Base-by-base conservation (phyloP, 768 basidiomycete species). In the Lactarius tabidus region DNA sequence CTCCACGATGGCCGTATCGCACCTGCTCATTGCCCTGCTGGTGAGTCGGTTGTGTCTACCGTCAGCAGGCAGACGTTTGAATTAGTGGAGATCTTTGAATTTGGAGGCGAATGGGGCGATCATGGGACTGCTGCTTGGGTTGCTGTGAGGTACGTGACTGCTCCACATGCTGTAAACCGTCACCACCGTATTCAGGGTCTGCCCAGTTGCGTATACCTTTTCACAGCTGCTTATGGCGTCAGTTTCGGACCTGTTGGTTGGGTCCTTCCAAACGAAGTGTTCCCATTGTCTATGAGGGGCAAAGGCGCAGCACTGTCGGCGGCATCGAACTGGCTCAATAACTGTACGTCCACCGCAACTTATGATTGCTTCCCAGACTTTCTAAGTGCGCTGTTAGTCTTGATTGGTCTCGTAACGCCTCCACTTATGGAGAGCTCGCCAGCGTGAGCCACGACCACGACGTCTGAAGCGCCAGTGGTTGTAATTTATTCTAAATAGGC, bases 251-350 rank as follows among this genome's bases (percentile, higher is more conserved):
- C 92, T 0, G 82, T 93, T 66, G 87, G 86, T 3, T 94, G 92
- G 92, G 85, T 93, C 1, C 82, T 94, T 9, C 89, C 92, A 0
- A 86, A 84, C 67, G 92, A 95, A 75, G 85, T 95, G 2, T 93
- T 93, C 71, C 85, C 93, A 1, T 77, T 90, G 0, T 88, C 89
- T 2, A 81, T 90, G 76, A 80, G 92, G 67, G 88, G 89, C 69
- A 87, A 87, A 72, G 93, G 93, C 56, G 92, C 94, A 6, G 85
- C 91, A 28, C 71, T 95, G 26, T 86, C 90, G 23, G 93, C 92
- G 2, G 88, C 90, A 3, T 90, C 88, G n/a, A 91, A 90, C 69
- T 93, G 91, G 91, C 70, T 84, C 29, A 93, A 93, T 71, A 93
- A 93, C 64, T 93, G 76, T 77, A 59, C 45, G 76, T 69, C n/a